phyloP scores from a whole-genome alignment of 2,329 filamentous ascomycete species.

The Colletotrichum sansevieriae region DNA sequence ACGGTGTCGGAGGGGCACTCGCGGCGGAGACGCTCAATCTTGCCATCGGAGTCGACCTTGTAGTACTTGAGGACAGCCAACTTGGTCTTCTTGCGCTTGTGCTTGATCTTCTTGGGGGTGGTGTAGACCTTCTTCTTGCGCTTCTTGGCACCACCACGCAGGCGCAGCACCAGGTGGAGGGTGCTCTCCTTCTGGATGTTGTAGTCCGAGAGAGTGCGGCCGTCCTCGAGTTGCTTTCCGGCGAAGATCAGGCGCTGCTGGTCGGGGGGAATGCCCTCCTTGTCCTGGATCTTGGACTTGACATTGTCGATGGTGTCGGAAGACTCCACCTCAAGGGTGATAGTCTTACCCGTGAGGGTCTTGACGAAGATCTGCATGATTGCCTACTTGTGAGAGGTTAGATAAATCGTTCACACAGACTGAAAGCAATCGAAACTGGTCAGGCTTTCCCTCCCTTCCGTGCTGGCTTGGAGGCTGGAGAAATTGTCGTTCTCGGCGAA shows the following conservation, averaged over 20 bases:
- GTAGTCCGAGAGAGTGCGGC: conserved; percentile 99
- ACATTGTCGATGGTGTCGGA: conserved; percentile 99
- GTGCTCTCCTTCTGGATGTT: conserved; percentile 99
- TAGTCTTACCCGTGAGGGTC: conserved; percentile 99
- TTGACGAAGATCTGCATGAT: conserved; percentile 84
- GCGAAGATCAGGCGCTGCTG: conserved; percentile 99
- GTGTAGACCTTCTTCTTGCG: conserved; percentile 99
- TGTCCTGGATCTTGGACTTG: conserved; percentile 99
- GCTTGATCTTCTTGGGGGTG: conserved; percentile 99
- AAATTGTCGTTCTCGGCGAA: neutral
- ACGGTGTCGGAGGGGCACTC: conserved; percentile 95
- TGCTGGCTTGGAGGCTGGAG: neutral
- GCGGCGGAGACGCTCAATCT: conserved; percentile 98
- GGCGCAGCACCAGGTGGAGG: conserved; percentile 96
- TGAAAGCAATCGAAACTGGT: conserved; percentile 12
- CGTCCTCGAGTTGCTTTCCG: conserved; percentile 99
- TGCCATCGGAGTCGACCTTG: conserved; percentile 99
- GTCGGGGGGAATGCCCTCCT: conserved; percentile 99
- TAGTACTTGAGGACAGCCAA: conserved; percentile 99
- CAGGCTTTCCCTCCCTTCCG: conserved; percentile 8
- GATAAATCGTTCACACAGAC: conserved; percentile 44
- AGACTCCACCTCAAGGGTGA: conserved; percentile 99
- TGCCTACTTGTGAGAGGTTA: conserved; percentile 66
- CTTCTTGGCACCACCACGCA: conserved; percentile 98
- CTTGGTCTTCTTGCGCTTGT: conserved; percentile 99